Evolutionary conservation across 192 early-diverging fungal genomes (phyloP).

Genomic region (Dissophora ornata): DNA sequence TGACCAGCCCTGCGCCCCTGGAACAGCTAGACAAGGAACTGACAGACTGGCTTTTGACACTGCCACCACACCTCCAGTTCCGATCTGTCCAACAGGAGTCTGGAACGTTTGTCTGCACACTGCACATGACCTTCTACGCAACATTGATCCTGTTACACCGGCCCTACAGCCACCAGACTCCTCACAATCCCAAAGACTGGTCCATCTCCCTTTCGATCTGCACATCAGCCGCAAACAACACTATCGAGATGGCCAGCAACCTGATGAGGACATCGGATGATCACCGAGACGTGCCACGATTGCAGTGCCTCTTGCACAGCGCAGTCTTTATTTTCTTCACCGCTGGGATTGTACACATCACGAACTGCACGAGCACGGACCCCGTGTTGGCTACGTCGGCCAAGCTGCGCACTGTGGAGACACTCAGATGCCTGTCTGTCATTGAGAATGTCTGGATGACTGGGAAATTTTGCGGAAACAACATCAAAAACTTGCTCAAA

Average conservation of each 20-base stretch:
- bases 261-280: constrained; percentile 43
- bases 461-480: constrained; percentile 47
- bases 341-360: constrained; percentile 55
- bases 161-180: constrained; percentile 57
- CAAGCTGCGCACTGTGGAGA: constrained; percentile 49
- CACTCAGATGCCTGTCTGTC: constrained; percentile 36
- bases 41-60: constrained; percentile 57
- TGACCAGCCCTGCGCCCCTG: constrained; percentile 56
- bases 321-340: constrained; percentile 55
- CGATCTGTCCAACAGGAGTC: constrained; percentile 54
- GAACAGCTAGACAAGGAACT: constrained; percentile 59
- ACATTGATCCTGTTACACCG: constrained; percentile 66
- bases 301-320: constrained; percentile 36
- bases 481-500: constrained; percentile 44
- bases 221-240: constrained; percentile 55
- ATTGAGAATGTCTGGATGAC: constrained; percentile 51
- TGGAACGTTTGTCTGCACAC: constrained; percentile 46
- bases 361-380: constrained; percentile 48
- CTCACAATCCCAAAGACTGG: constrained; percentile 22
- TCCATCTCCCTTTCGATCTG: constrained; percentile 53
- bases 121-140: constrained; percentile 66
- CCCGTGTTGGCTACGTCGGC: constrained; percentile 47
- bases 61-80: constrained; percentile 65
- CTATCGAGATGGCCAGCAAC: constrained; percentile 54
- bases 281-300: constrained; percentile 25